Conservation (phyloP, 2,329 filamentous ascomycete genomes). For the Pseudogymnoascus sp. region DNA sequence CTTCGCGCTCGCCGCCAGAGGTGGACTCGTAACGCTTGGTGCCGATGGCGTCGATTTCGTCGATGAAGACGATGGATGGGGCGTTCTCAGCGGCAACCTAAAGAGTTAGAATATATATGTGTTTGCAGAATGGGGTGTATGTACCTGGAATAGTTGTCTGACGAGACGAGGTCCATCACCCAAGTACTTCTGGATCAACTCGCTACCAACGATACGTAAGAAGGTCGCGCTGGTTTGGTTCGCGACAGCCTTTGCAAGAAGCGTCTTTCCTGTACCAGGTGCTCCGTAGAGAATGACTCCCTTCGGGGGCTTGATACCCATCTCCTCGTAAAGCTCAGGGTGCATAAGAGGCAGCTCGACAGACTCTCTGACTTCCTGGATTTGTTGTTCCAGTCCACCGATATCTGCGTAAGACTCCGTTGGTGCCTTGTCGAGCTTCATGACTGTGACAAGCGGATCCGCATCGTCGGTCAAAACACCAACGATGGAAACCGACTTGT, state of each 20-base stretch:
- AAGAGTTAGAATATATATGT: constrained; percentile 14
- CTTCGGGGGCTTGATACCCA: constrained; percentile 99
- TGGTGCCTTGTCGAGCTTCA: constrained; percentile 98
- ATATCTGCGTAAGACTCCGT: constrained; percentile 99
- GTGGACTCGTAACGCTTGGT: constrained; percentile 98
- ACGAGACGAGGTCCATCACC: constrained; percentile 92
- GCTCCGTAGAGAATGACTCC: constrained; percentile 98
- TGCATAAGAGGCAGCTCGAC: constrained; percentile 92
- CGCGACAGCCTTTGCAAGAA: constrained; percentile 92
- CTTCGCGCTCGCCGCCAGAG: constrained; percentile 91
- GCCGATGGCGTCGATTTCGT: constrained; percentile 97
- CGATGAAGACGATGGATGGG: constrained; percentile 96
- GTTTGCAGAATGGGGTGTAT: constrained; percentile 16
- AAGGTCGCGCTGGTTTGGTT: constrained; percentile 99
- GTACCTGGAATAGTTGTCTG: constrained; percentile 84
- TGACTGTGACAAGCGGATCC: constrained; percentile 91
- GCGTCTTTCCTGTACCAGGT: constrained; percentile 92
- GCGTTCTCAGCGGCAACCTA: constrained; percentile 91
- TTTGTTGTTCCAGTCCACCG: constrained; percentile 88
- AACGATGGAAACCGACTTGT: constrained; percentile 96
- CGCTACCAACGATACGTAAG: constrained; percentile 91
- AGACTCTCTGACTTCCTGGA: constrained; percentile 95
- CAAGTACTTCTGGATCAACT: constrained; percentile 97
- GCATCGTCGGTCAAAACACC: constrained; percentile 95
- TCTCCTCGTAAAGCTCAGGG: constrained; percentile 97